Evolutionary conservation across 805 yeast genomes (phyloP).

Genomic region (Candida jianshihensis): DNA sequence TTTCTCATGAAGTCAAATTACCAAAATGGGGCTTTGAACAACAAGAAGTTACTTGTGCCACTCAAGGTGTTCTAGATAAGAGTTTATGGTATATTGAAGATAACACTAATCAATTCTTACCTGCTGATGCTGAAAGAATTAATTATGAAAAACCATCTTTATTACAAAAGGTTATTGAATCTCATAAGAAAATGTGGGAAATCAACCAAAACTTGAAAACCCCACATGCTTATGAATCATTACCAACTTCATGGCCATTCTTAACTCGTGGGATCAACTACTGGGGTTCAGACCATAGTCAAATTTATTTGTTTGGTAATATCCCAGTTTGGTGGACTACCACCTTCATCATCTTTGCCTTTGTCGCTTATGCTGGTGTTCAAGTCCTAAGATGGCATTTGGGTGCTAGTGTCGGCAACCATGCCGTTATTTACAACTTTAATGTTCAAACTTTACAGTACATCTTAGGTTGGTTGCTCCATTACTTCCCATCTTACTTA

Average conservation of each 20-base stretch:
- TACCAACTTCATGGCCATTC: conserved; percentile 71
- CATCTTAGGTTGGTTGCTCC: conserved; percentile 63
- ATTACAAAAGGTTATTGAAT: conserved; percentile 54
- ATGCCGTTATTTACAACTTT: conserved; percentile 54
- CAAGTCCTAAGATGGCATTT: conserved; percentile 59
- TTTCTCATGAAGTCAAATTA: conserved; percentile 66
- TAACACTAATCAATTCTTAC: conserved; percentile 45
- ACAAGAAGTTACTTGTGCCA: conserved; percentile 78
- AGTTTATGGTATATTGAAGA: conserved; percentile 71
- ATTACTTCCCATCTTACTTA: conserved; percentile 68
- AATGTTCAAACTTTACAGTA: conserved; percentile 57
- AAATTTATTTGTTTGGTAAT: conserved; percentile 70
- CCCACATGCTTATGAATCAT: conserved; percentile 65
- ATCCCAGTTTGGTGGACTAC: conserved; percentile 77
- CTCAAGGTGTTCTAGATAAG: conserved; percentile 54
- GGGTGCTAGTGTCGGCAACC: conserved; percentile 41
- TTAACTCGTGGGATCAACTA: conserved; percentile 74
- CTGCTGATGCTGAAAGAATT: conserved; percentile 37
- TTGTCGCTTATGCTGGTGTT: conserved; percentile 36
- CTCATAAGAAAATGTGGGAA: conserved; percentile 72
- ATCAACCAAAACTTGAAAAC: conserved; percentile 63
- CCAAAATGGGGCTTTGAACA: conserved; percentile 84
- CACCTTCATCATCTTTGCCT: conserved; percentile 44
- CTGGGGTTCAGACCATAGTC: conserved; percentile 58
- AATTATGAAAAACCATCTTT: conserved; percentile 49